phyloP scores from a whole-genome alignment of 352 stramenopile species.

The Pythium guiyangense region DNA sequence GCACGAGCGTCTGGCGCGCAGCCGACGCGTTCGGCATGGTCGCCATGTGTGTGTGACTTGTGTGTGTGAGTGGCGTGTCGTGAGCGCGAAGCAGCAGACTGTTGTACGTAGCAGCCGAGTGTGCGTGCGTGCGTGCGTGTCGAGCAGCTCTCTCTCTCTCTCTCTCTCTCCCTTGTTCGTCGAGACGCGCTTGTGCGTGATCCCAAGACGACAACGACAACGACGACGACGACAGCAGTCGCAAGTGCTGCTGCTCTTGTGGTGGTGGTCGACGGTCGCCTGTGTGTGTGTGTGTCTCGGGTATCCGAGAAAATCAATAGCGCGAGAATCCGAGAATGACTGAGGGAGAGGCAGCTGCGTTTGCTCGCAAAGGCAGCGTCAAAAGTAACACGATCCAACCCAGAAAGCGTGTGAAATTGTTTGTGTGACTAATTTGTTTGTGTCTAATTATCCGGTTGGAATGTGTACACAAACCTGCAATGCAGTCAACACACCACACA shows the following conservation, averaged over 20 bases:
- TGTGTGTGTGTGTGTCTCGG: too few relatives aligned
- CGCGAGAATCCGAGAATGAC: background rate
- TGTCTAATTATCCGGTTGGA: too few relatives aligned
- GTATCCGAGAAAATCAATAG: too few relatives aligned
- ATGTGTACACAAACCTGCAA: too few relatives aligned
- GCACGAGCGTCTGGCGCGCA: conserved; percentile 11
- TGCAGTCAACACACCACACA: too few relatives aligned
- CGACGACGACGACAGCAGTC: background rate
- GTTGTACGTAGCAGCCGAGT: background rate
- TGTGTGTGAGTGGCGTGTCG: too few relatives aligned
- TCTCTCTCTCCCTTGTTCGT: background rate
- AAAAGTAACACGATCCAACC: background rate
- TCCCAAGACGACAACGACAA: too few relatives aligned
- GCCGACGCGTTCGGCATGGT: conserved; percentile 8
- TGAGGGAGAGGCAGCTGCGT: background rate
- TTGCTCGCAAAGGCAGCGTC: background rate
- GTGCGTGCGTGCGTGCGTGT: background rate
- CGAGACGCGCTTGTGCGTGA: background rate
- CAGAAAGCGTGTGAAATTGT: too few relatives aligned
- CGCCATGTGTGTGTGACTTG: conserved; percentile 6
- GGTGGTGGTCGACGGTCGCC: background rate
- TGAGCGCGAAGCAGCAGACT: background rate
- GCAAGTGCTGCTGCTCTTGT: background rate
- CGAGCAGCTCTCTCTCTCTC: background rate
- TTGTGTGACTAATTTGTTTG: too few relatives aligned